Base-by-base conservation (phyloP, 768 basidiomycete species). In the Podaxis mareebaensis region DNA sequence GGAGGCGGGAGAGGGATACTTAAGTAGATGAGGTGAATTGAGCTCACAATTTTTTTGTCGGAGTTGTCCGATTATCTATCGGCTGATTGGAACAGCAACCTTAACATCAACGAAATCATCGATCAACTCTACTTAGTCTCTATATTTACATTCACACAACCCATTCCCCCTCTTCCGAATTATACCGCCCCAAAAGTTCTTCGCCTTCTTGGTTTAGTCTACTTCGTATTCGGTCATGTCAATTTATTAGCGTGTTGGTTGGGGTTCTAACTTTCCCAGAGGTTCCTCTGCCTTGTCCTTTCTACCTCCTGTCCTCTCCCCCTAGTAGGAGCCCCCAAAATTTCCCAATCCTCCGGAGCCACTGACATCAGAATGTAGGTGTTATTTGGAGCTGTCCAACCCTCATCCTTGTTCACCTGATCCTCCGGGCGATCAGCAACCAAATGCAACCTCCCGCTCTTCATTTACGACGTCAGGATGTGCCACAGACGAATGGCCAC, bases 11-110 rank as follows among this genome's bases (percentile, higher is more conserved):
- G 68, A 74, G 57, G 44, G 63, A 63, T 39, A 33, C 33, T 39
- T 28, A 53, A 51, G 66, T 64, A 64, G 60, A 68, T 65, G 75
- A 69, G 46, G 20, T 46, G 44, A 46, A 46, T 58, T 65, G 75
- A 69, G 48, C 38, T 52, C 49, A 56, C 79, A 80, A 83, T 78
- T 80, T 80, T 85, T 80, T 71, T 70, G 80, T 81, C 85, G 83
- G 85, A 82, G 81, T 83, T 85, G 72, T 66, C 77, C 78, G 78
- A 78, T 75, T 68, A 75, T 74, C 73, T 68, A 67, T 69, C 68
- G 12, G 48, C 44, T 64, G 68, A 72, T 71, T 65, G 48, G 48
- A 59, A 42, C 52, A 53, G 30, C 22, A 30, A 38, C 36, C 28
- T 53, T n/a, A 30, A 42, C 51, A 53, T 42, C 52, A 52, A 53